Evolutionary conservation across 2,329 filamentous ascomycete genomes (phyloP).

Genomic region (Trichoderma lentiforme): DNA sequence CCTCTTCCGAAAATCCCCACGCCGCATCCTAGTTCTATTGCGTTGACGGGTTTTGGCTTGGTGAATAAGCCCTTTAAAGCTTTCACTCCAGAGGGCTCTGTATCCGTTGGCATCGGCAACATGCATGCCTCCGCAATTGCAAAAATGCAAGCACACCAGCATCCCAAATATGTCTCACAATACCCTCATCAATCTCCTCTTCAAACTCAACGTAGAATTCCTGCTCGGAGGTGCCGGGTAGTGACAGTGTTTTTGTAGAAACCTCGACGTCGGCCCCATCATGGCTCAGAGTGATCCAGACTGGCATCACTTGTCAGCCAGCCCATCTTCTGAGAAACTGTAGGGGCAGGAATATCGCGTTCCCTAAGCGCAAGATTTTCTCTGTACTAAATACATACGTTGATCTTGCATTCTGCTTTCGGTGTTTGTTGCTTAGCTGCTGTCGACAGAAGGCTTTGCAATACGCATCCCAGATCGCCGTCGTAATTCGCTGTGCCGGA

Average conservation of each 20-base stretch:
- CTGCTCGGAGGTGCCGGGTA: conserved; percentile 25
- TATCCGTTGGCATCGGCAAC: conserved; percentile 27
- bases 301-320: conserved; percentile 41
- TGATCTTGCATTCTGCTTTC: conserved; percentile 25
- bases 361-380: conserved; percentile 28
- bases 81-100: conserved; percentile 29
- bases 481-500: conserved; percentile 27
- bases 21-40: conserved; percentile 56
- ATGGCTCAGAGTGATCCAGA: conserved; percentile 37
- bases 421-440: conserved; percentile 27
- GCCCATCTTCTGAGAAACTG: conserved; percentile 6
- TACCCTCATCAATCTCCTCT: conserved; percentile 58
- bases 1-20: conserved; percentile 55
- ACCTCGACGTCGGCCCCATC: conserved; percentile 24
- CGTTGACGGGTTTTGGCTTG: conserved; percentile 32
- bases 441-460: conserved; percentile 33
- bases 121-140: conserved; percentile 31
- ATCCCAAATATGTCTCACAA: conserved; percentile 59
- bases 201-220: conserved; percentile 41
- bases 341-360: conserved; percentile 25
- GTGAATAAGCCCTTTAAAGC: conserved; percentile 32
- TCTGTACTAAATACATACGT: conserved; percentile 30
- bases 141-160: conserved; percentile 47
- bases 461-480: conserved; percentile 40
- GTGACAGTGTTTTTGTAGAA: conserved; percentile 30